A percentile compares a stretch with the other conserved stretches of the same genome.
These are phyloP conservation scores for Dictyostelium capitatum DNA, from an alignment of 78 protist genomes.

Conservation along the genomic window DNA sequence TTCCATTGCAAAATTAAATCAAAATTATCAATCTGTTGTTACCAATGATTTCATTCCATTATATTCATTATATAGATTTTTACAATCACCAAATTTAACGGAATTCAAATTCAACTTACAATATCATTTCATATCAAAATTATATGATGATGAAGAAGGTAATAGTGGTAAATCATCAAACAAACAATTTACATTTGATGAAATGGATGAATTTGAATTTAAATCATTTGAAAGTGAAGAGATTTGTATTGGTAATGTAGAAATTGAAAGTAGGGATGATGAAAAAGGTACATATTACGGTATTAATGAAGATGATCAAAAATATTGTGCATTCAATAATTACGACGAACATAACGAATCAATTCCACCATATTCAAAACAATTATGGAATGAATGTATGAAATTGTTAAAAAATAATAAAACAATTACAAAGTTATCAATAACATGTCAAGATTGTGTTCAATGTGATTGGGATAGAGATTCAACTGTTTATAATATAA, in stretches of 20 bases:
- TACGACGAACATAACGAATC: neutral
- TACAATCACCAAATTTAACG: neutral
- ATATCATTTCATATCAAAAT: neutral
- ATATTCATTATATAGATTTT: neutral
- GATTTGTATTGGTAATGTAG: too few species aligned
- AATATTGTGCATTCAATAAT: neutral
- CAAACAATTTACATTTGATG: too few species aligned
- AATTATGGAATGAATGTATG: conserved; percentile 7
- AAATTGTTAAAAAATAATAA: neutral
- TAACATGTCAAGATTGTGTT: neutral
- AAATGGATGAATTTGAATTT: too few species aligned
- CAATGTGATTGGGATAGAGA: neutral
- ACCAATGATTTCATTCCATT: neutral
- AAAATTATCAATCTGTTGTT: neutral
- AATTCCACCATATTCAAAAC: conserved; percentile 1
- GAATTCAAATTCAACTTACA: neutral
- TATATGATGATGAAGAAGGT: neutral
- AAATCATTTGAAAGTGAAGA: too few species aligned
- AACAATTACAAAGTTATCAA: neutral
- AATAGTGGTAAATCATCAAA: too few species aligned
- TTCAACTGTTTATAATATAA: neutral
- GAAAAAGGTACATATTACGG: neutral
- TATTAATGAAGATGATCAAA: neutral
- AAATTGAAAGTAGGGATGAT: neutral
- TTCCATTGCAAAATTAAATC: neutral